Evolutionary conservation across 208 protist genomes (phyloP), one percentile per base, ranked within the genome.

Genomic region (Histomonas meleagridis): DNA sequence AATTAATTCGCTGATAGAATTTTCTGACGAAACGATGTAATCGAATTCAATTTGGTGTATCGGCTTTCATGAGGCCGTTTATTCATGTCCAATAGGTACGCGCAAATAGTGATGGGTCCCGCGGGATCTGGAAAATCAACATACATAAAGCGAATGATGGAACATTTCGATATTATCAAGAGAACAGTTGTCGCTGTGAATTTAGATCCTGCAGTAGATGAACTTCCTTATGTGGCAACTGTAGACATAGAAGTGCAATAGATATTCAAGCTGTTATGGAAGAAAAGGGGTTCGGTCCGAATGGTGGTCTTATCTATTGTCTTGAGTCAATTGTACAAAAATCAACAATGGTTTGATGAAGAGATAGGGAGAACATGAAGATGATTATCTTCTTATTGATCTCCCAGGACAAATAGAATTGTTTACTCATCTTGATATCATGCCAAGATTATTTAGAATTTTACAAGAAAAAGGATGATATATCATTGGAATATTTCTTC

Each of bases 271-370:
- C 97, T 48, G 95, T 96, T 18, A 96, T 95, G 94, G 95, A 96
- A 10, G 95, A 95, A 90, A 55, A 96, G 28, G 62, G 93, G 23
- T 95, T 94, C 62, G 96, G 96, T 16, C 96, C 96, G 1, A 97
- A 97, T 92, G 96, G 96, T n/a, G 96, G 94, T 18, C 92, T 97
- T 7, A 92, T 97, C 14, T 96, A 95, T 78, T 96, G 95, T 65
- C 96, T 97, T 94, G 96, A 97, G 92, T 96, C 95, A 91, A 90
- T 97, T 26, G 49, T 96, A 38, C 92, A 95, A 48, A 95, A n/a
- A 96, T 92, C 90, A 95, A 21, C 93, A 95, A 49, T 91, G 86
- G 86, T 91, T 91, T 65, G 53, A 91, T 51, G 40, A 60, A 60
- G 35, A 46, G 48, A 91, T 91, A 48, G 86, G n/a, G 86, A 9